Evolutionary conservation across 2,329 filamentous ascomycete species (phyloP).

Genomic region (Fusarium sp.): DNA sequence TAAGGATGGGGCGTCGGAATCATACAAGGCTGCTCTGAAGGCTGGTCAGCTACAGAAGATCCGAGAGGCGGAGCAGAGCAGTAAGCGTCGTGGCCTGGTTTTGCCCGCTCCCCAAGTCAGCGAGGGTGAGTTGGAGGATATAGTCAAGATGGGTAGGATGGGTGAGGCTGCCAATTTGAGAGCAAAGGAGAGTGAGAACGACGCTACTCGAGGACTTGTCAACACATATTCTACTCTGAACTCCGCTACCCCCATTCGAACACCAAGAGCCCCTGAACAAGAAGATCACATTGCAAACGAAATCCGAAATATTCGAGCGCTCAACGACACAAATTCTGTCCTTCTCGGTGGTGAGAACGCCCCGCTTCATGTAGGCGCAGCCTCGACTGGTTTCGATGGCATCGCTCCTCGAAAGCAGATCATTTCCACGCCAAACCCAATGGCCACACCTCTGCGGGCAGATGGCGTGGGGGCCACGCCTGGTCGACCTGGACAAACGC

Average conservation of each 20-base stretch:
- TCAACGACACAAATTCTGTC: constrained; percentile 94
- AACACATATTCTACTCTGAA: constrained; percentile 88
- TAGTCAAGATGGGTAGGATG: constrained; percentile 97
- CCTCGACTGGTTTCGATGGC: constrained; percentile 89
- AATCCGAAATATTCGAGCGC: constrained; percentile 89
- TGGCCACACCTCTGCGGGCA: constrained; percentile 86
- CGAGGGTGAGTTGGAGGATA: constrained; percentile 93
- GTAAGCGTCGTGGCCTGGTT: constrained; percentile 85
- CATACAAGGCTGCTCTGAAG: constrained; percentile 87
- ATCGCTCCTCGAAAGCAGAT: constrained; percentile 82
- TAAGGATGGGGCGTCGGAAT: constrained; percentile 80
- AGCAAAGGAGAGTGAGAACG: constrained; percentile 82
- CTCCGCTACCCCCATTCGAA: constrained; percentile 86
- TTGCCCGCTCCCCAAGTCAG: constrained; percentile 91
- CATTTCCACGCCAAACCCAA: constrained; percentile 91
- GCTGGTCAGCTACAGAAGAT: constrained; percentile 95
- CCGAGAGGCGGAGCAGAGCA: constrained; percentile 95
- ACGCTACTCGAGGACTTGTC: constrained; percentile 84
- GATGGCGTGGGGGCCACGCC: constrained; percentile 76
- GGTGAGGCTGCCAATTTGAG: constrained; percentile 84
- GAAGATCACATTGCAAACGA: constrained; percentile 98
- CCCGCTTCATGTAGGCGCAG: constrained; percentile 81
- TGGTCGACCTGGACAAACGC: constrained; percentile 78
- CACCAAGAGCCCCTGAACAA: constrained; percentile 88
- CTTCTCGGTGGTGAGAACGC: constrained; percentile 94